Base-by-base conservation (phyloP, 2,329 filamentous ascomycete species). In the Aspergillus chevalieri region DNA sequence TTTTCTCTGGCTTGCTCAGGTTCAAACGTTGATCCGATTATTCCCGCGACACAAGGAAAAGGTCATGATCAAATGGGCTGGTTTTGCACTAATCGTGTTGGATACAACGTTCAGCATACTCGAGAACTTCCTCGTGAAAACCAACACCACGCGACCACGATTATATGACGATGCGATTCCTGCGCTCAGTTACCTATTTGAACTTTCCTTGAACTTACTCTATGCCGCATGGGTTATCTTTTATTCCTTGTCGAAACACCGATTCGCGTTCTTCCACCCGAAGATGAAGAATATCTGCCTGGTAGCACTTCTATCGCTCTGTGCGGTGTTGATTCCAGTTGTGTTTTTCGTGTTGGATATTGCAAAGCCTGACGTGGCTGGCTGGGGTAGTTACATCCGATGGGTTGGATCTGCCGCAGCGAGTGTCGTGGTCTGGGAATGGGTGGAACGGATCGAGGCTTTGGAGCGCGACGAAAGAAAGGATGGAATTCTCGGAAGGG, bases 61-160 rank as follows among this genome's bases (percentile, higher is more conserved):
- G 72, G 85, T 97, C 47, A 88, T 97, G 57, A 98, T 98, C 73
- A 97, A 97, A 73, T 98, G 92, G 92, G 89, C 92, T 14, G 93
- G 92, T 1, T 96, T 97, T 65, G 90, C 87, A 3, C 80, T 98
- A 50, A 96, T 98, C 62, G 82, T 89, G 0, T 79, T 96, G 52
- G 92, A 97, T 65, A 85, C 92, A 41, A 83, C 91, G 9, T 98
- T 98, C 68, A 91, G 87, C 63, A 89, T 87, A 44, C 80, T 97
- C 51, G 94, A 96, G 74, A 93, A 87, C 62, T 97, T 97, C 63
- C 68, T 81, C 46, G 78, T 80, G 26, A 74, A 80, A 46, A 60
- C 58, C 5, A 63, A 62, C 14, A 63, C 60, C 7, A 68, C 67
- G 12, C 80, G 83, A 52, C 88, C 89, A 1, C 78, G 84, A 38